Percentiles rank a stretch among this genome's conserved stretches.
Conservation (phyloP, 1,139 yeast genomes). For the Yamadazyma membranifaciens region DNA sequence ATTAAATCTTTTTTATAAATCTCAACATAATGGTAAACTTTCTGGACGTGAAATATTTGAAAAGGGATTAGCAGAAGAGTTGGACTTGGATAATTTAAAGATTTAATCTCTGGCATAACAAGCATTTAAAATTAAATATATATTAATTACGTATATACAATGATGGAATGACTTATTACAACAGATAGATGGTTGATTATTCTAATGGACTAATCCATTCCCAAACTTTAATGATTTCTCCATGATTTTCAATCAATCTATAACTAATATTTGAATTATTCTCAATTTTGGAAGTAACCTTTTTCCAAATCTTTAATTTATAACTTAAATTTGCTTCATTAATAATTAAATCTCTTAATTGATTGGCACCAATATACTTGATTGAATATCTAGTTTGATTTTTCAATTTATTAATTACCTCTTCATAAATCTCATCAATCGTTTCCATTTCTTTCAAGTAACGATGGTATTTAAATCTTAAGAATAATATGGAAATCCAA, state of each 20-base stretch:
- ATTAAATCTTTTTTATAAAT: conserved; percentile 47
- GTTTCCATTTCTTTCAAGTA: conserved; percentile 29
- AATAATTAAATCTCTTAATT: conserved; percentile 70
- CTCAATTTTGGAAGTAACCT: conserved; percentile 62
- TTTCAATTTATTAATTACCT: conserved; percentile 48
- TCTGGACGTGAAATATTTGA: conserved; percentile 91
- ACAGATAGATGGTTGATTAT: neutral
- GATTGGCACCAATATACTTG: conserved; percentile 66
- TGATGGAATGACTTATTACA: neutral
- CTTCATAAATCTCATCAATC: conserved; percentile 36
- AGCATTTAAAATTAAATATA: neutral
- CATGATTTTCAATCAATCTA: conserved; percentile 68
- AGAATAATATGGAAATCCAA: conserved; percentile 18
- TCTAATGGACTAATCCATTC: conserved; percentile 62
- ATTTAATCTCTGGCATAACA: neutral
- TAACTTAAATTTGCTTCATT: conserved; percentile 44
- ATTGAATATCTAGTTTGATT: conserved; percentile 29
- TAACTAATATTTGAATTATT: conserved; percentile 60
- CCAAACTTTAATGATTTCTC: conserved; percentile 89
- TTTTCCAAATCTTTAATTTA: conserved; percentile 58
- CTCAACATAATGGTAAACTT: conserved; percentile 71
- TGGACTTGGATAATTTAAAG: conserved; percentile 9
- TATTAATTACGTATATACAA: conserved; percentile 19
- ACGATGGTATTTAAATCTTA: conserved; percentile 33
- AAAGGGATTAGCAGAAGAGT: conserved; percentile 63